Evolutionary conservation across 2,329 filamentous ascomycete species (phyloP).

Genomic region (Pseudocercospora vitis): DNA sequence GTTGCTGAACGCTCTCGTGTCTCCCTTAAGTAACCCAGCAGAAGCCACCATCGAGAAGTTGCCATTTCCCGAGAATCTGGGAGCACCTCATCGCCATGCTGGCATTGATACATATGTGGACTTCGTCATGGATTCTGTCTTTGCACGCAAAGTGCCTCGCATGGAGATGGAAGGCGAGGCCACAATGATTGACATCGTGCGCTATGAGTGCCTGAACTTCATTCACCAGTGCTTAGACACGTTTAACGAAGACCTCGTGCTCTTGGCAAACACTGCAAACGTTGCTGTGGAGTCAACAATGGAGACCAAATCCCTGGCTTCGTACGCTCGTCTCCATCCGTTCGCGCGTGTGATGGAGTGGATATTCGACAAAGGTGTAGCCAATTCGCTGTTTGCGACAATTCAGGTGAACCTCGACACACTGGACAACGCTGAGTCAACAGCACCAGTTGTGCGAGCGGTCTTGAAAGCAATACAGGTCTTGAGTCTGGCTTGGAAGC

Average conservation of each 20-base stretch:
- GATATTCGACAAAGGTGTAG: constrained; percentile 91
- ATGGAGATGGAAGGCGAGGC: constrained; percentile 65
- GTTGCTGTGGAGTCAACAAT: constrained; percentile 75
- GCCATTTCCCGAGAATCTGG: constrained; percentile 83
- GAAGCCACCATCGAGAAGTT: constrained; percentile 68
- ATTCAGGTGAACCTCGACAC: constrained; percentile 74
- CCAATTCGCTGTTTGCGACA: constrained; percentile 73
- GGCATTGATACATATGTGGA: constrained; percentile 93
- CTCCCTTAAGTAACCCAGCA: constrained; percentile 61
- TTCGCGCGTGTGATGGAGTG: constrained; percentile 96
- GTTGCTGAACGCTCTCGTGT: constrained; percentile 70
- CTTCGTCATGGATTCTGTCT: constrained; percentile 76
- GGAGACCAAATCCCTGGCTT: constrained; percentile 68
- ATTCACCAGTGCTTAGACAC: constrained; percentile 73
- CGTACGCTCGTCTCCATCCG: constrained; percentile 84
- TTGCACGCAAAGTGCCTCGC: constrained; percentile 49
- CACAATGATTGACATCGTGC: constrained; percentile 61
- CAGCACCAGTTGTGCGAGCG: constrained; percentile 78
- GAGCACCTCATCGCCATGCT: constrained; percentile 72
- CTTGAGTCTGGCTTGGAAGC: constrained; percentile 76
- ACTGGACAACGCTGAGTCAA: constrained; percentile 68
- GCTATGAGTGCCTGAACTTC: constrained; percentile 80
- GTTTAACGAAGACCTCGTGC: constrained; percentile 92
- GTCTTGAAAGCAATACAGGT: constrained; percentile 80
- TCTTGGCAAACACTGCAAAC: constrained; percentile 76